Evolutionary conservation across 345 rosid species (phyloP), one percentile per base, ranked within the genome.

Genomic region (rapeseed (Brassica napus)): DNA sequence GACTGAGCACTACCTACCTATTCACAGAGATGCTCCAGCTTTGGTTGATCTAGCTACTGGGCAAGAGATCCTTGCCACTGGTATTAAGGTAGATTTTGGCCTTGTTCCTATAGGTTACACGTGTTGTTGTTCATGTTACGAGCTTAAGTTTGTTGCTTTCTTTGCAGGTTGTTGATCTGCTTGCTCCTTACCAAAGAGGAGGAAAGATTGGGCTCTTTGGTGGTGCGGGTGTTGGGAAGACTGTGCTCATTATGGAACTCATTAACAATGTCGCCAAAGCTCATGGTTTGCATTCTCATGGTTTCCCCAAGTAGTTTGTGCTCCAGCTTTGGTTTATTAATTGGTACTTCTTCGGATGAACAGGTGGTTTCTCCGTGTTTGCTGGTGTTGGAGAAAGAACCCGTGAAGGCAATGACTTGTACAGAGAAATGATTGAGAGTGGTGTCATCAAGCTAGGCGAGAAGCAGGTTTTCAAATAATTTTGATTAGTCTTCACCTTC

Each of bases 381-480:
- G 98, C 98, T 77, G 99, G 98, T 85, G 99, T 95, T 31, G 98
- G 99, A 15, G 98, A 95, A 70, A 87, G 98, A 52, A 95, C 99
- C 16, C 94, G 99, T 55, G 99, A 95, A 84, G 99, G 99, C 65
- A 95, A 95, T 87, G 99, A 95, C 87, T 83, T 95, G 87, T 95
- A 95, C 86, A 83, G 96, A 79, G 99, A 95, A 86, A 95, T 95
- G 99, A 91, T 93, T 76, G 99, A 95, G 84, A 91, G 98, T 87
- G 98, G 98, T 82, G 98, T 94, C 81, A 94, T 94, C 83, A 94
- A 94, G 96, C 98, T 94, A 67, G 98, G 96, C 15, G 98, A 94
- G 24, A 90, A 95, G 83, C 98, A 93, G 93, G 99, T 95, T 21
- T 66, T n/a, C 49, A 54, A 5, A 15, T 55, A 0, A 39, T 14